Conservation (phyloP, 73 alveolate species). For the Paraurostyla sp. region DNA sequence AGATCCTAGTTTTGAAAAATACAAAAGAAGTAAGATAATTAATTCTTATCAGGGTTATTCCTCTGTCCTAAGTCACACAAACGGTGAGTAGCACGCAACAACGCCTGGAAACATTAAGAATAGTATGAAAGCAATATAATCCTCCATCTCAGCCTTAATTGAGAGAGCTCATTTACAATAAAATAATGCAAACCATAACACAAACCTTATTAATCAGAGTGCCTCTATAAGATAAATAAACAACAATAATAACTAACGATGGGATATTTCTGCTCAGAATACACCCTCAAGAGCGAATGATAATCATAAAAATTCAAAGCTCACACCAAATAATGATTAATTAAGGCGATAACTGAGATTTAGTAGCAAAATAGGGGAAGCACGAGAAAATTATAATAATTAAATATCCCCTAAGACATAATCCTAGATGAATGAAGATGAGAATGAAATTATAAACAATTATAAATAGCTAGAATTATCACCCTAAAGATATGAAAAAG, state of each 20-base stretch:
- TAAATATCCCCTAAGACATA: constrained; percentile 1
- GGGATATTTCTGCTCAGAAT: too few species aligned
- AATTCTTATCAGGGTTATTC: constrained; percentile 1
- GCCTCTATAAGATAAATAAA: not conserved
- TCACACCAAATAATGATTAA: too few species aligned
- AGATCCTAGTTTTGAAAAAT: not conserved
- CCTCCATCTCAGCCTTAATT: not conserved
- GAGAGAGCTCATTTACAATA: not conserved
- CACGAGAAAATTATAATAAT: too few species aligned
- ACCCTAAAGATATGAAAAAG: not conserved
- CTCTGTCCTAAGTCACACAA: constrained; percentile 4
- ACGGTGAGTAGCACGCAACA: not conserved
- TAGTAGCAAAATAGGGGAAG: too few species aligned
- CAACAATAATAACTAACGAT: too few species aligned
- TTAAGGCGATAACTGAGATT: too few species aligned
- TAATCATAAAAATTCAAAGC: too few species aligned
- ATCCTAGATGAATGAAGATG: not conserved
- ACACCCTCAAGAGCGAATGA: too few species aligned
- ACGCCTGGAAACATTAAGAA: constrained; percentile 1
- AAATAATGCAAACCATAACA: not conserved
- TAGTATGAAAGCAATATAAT: constrained; percentile 28
- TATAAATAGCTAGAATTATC: not conserved
- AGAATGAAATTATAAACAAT: not conserved
- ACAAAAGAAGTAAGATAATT: not conserved
- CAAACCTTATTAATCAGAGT: not conserved